Percentiles rank a stretch among this genome's conserved stretches.
Conservation (phyloP, 2,329 filamentous ascomycete genomes). For the Fusarium sp. region DNA sequence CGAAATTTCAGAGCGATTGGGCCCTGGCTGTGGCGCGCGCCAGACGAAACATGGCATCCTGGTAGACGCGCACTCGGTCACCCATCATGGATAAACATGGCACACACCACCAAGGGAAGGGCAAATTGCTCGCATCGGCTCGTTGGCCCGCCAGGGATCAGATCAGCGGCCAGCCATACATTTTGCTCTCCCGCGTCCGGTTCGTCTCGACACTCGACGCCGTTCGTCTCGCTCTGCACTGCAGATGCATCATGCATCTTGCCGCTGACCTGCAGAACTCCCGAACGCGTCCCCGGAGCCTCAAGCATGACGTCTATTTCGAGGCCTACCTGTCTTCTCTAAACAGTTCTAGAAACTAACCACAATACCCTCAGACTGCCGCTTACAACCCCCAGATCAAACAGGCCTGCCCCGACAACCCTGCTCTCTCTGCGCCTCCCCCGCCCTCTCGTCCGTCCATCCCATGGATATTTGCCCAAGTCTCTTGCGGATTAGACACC, state of each 20-base stretch:
- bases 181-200: conserved; percentile 22
- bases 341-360: too few species aligned
- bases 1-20: conserved; percentile 27
- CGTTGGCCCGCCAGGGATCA: conserved; percentile 7
- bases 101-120: conserved; percentile 1
- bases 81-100: background rate
- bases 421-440: conserved; percentile 31
- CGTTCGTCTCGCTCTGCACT: conserved; percentile 38
- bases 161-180: conserved; percentile 15
- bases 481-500: conserved; percentile 13
- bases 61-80: background rate
- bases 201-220: conserved; percentile 37
- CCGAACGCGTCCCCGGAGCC: conserved; percentile 30
- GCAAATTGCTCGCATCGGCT: background rate
- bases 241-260: conserved; percentile 45
- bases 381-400: conserved; percentile 13
- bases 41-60: conserved; percentile 46
- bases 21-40: conserved; percentile 45
- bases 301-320: conserved; percentile 38
- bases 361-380: too few species aligned
- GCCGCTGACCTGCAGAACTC: conserved; percentile 43
- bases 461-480: background rate
- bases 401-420: conserved; percentile 6
- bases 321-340: background rate
- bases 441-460: conserved; percentile 17